Base-by-base conservation (phyloP, 1,284 basidiomycete genomes). In the Cryptococcus maquisensis region DNA sequence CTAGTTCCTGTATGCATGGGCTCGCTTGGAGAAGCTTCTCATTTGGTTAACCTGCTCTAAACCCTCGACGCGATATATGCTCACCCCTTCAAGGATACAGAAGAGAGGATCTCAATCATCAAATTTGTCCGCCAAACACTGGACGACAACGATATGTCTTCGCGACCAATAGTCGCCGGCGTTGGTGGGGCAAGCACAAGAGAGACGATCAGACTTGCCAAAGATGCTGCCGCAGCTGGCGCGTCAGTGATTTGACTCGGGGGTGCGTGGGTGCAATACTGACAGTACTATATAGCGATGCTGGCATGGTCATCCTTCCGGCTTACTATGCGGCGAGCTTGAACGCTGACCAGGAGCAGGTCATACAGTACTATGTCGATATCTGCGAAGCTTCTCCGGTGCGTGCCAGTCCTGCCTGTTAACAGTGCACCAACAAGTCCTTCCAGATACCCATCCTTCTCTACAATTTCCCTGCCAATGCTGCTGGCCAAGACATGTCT, bases 391-490 rank as follows among this genome's bases (percentile, higher is more conserved):
- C 49, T 13, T 51, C 49, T 18, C 49, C 49, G 38, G 49, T 51
- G 24, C 42, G 49, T 32, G 42, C 28, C 28, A 32, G 10, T 81
- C 78, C 62, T 77, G 79, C 18, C 89, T 90, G 0, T 79, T 94
- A 64, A 88, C 87, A 75, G 81, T 82, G 5, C 93, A 86, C 77
- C 94, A 83, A 78, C 78, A 80, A 35, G 87, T 85, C 84, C 63
- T 88, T 86, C 56, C 88, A 89, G 2, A 83, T 95, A 56, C 91
- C 91, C 4, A 83, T 94, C 55, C 85, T 95, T 70, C 82, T 93
- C 56, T 95, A 95, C 79, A 95, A 94, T 72, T 94, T 85, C 77
- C 90, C 90, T 64, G 88, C 84, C 40, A 88, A 89, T 2, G 82
- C 86, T 60, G 85, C 88, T 18, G 86, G 90, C 12, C 86, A 92